These are phyloP conservation scores for Mitragyna speciosa DNA, from an alignment of 257 asterid species.

Conservation along the genomic window DNA sequence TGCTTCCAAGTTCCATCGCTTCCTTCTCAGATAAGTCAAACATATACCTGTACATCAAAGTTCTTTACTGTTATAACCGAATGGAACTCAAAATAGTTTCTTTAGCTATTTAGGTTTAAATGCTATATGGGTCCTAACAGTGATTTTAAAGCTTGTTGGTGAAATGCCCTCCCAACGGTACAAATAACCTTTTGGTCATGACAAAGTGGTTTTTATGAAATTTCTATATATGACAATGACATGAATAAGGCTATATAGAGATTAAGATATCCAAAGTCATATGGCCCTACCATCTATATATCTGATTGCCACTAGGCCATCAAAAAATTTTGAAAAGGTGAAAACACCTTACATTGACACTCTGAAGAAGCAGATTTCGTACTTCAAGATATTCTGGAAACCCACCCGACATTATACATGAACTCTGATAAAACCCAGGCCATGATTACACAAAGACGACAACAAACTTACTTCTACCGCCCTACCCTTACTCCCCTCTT, in stretches of 20 bases:
- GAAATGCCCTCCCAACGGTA: neutral
- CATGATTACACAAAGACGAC: neutral
- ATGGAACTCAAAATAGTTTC: neutral
- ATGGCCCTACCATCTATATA: neutral
- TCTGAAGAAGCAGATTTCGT: neutral
- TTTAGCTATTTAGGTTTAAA: neutral
- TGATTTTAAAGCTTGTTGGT: neutral
- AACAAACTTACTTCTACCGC: neutral
- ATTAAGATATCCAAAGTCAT: neutral
- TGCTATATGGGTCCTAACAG: neutral
- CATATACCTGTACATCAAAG: constrained; percentile 72
- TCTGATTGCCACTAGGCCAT: neutral
- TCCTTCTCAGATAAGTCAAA: constrained; percentile 81
- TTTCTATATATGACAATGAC: neutral
- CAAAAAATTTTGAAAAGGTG: neutral
- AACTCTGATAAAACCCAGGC: neutral
- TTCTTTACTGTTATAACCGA: neutral
- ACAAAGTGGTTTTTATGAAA: neutral
- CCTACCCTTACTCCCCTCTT: neutral
- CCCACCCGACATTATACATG: neutral
- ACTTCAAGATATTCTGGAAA: neutral
- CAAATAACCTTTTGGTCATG: neutral
- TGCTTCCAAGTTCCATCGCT: constrained; percentile 60
- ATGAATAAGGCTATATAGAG: neutral
- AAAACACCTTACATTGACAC: neutral